Percentiles rank a stretch among this genome's conserved stretches.
Evolutionary conservation across 495 filamentous ascomycete genomes (phyloP).

Genomic region (Penicillium atrosanguineum): DNA sequence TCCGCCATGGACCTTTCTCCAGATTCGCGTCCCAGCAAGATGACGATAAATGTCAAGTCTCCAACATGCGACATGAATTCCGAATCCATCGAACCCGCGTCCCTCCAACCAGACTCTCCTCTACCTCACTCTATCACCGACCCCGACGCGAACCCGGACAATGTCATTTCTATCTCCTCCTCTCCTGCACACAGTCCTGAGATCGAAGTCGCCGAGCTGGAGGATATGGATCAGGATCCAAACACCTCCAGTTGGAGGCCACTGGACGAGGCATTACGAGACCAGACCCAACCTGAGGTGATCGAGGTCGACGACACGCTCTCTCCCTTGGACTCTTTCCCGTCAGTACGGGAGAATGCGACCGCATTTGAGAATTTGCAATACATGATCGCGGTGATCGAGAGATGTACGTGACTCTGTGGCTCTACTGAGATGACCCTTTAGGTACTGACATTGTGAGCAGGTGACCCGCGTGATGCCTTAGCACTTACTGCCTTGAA

Average conservation of each 20-base stretch:
- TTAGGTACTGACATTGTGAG: conserved; percentile 7
- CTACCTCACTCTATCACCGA: conserved; percentile 11
- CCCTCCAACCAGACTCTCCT: conserved; percentile 12
- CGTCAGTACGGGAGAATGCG: conserved; percentile 24
- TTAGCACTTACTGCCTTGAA: conserved; percentile 27
- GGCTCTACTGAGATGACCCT: not conserved
- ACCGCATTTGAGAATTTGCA: conserved; percentile 38
- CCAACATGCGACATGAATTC: conserved; percentile 23
- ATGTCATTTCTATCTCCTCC: conserved; percentile 47
- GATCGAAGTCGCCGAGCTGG: conserved; percentile 54
- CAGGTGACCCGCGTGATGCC: conserved; percentile 31
- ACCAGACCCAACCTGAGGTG: conserved; percentile 29
- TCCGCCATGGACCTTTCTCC: conserved; percentile 30
- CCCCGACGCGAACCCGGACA: conserved; percentile 22
- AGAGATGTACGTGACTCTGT: conserved; percentile 38
- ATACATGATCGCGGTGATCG: conserved; percentile 35
- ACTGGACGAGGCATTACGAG: conserved; percentile 35
- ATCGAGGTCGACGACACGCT: conserved; percentile 33
- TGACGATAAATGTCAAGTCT: conserved; percentile 58
- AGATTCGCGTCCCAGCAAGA: conserved; percentile 43
- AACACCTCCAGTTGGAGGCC: conserved; percentile 44
- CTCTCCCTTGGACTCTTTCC: conserved; percentile 35
- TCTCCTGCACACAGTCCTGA: conserved; percentile 51
- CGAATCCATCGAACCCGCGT: conserved; percentile 9
- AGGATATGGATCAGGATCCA: conserved; percentile 52